Percentiles rank a stretch among this genome's conserved stretches.
These are phyloP conservation scores for Xanthoceras sorbifolium DNA, from an alignment of 345 rosid species.

Conservation along the genomic window DNA sequence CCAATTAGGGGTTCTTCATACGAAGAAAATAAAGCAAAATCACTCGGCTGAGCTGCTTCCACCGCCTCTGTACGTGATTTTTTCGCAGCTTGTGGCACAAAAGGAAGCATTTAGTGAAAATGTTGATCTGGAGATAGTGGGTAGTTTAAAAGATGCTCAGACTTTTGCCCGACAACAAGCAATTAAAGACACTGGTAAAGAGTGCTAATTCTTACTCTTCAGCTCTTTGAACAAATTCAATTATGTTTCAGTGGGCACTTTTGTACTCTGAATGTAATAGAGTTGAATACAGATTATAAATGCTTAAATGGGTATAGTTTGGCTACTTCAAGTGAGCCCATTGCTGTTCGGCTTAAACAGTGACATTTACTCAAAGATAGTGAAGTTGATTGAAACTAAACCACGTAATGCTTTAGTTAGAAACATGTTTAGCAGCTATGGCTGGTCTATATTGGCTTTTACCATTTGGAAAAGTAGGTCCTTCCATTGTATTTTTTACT, in stretches of 20 bases:
- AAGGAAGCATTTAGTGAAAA: constrained; percentile 88
- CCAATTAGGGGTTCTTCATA: constrained; percentile 67
- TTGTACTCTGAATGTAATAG: not conserved
- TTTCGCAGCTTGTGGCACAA: constrained; percentile 75
- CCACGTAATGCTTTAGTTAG: not conserved
- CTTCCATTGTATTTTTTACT: not conserved
- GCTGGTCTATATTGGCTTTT: not conserved
- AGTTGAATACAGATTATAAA: not conserved
- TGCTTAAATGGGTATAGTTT: not conserved
- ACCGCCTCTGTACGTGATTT: constrained; percentile 81
- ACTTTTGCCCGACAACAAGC: constrained; percentile 73
- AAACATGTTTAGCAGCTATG: constrained; percentile 7
- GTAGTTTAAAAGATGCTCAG: constrained; percentile 80
- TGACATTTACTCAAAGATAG: not conserved
- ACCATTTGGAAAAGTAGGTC: not conserved
- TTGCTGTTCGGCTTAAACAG: not conserved
- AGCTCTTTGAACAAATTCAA: not conserved
- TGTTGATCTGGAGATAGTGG: constrained; percentile 69
- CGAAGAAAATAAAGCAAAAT: constrained; percentile 82
- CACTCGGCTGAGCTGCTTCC: constrained; percentile 88
- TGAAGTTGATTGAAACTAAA: not conserved
- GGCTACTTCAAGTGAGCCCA: not conserved
- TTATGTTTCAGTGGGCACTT: not conserved
- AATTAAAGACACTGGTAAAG: constrained; percentile 62
- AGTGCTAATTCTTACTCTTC: not conserved